Conservation (phyloP, 305 asterid species). For the Fraxinus dipetala region DNA sequence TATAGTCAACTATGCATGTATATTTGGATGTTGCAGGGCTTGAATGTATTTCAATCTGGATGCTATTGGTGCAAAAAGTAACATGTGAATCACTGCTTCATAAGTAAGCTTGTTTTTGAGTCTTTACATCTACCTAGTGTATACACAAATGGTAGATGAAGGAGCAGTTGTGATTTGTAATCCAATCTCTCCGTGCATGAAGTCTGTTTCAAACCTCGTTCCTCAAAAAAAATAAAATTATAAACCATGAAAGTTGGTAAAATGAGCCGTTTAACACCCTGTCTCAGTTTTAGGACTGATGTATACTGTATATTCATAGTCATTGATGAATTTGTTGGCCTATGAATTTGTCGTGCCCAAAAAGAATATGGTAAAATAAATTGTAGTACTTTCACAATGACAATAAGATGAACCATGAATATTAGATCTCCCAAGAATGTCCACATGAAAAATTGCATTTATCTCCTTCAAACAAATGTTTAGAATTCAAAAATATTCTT, state of each 20-base stretch:
- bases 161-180: slow-evolving; percentile 28
- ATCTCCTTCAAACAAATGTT: not conserved
- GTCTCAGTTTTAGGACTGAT: not conserved
- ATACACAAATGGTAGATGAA: slow-evolving; percentile 27
- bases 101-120: slow-evolving; percentile 77
- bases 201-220: not conserved
- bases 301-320: not conserved
- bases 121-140: slow-evolving; percentile 43
- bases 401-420: not conserved
- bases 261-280: not conserved
- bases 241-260: not conserved
- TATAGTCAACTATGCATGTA: slow-evolving; percentile 58
- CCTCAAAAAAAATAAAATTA: not conserved
- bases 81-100: slow-evolving; percentile 61
- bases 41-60: slow-evolving; percentile 57
- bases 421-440: not conserved
- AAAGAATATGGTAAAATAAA: not conserved
- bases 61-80: slow-evolving; percentile 65
- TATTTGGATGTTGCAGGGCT: slow-evolving; percentile 85
- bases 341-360: not conserved
- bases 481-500: not conserved
- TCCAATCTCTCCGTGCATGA: not conserved
- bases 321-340: not conserved
- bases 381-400: not conserved
- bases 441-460: not conserved